These are phyloP conservation scores for Fusarium tanahbumbuense DNA, from an alignment of 2,329 filamentous ascomycete species.

Conservation along the genomic window DNA sequence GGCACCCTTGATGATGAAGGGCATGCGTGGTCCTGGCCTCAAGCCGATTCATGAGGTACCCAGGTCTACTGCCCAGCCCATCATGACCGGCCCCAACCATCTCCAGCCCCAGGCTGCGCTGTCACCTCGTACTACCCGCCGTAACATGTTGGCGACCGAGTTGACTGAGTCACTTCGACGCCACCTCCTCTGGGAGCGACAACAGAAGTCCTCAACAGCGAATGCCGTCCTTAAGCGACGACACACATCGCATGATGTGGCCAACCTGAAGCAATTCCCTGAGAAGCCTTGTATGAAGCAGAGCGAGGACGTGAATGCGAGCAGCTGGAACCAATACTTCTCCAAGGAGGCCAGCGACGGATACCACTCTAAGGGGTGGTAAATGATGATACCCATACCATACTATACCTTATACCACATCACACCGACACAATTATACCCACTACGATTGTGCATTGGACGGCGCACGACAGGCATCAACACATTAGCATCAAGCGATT, in stretches of 20 bases:
- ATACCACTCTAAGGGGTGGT: slow-evolving; percentile 60
- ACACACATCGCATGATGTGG: slow-evolving; percentile 90
- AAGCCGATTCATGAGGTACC: slow-evolving; percentile 72
- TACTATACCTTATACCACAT: slow-evolving; percentile 20
- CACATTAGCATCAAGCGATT: slow-evolving; percentile 46
- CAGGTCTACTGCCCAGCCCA: slow-evolving; percentile 78
- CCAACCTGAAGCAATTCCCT: slow-evolving; percentile 86
- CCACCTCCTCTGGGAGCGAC: slow-evolving; percentile 93
- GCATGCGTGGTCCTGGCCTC: slow-evolving; percentile 60
- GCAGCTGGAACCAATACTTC: slow-evolving; percentile 88
- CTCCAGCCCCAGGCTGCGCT: slow-evolving; percentile 76
- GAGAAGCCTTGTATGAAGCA: slow-evolving; percentile 71
- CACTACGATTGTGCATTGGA: slow-evolving; percentile 46
- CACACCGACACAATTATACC: slow-evolving; percentile 38
- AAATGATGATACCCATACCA: slow-evolving; percentile 40
- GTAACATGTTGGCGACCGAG: slow-evolving; percentile 96
- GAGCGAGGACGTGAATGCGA: slow-evolving; percentile 72
- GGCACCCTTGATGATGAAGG: slow-evolving; percentile 73
- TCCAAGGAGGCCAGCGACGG: slow-evolving; percentile 75
- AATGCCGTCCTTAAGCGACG: slow-evolving; percentile 90
- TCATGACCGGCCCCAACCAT: slow-evolving; percentile 77
- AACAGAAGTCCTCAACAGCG: slow-evolving; percentile 90
- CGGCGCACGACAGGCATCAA: slow-evolving; percentile 48
- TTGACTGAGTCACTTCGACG: slow-evolving; percentile 92
- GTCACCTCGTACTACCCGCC: slow-evolving; percentile 89